Evolutionary conservation across 768 basidiomycete species (phyloP), one percentile per base, ranked within the genome.

Genomic region (Lentinula sp.): DNA sequence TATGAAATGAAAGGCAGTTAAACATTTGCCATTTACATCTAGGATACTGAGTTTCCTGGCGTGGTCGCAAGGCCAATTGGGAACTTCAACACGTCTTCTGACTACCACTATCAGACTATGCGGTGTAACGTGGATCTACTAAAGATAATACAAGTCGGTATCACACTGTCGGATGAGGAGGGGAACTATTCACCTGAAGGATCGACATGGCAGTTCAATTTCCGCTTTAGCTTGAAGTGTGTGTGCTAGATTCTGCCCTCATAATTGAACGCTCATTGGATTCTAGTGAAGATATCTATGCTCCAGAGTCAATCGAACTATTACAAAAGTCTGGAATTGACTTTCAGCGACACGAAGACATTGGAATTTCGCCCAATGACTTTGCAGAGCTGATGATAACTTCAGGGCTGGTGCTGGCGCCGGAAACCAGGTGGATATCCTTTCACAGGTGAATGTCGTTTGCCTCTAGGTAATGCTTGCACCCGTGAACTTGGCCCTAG

Each of bases 71-170:
- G 97, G 18, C 97, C 97, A 2, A 96, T 99, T 68, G 97, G 97
- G 5, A 80, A 87, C 37, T 98, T 98, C 81, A 94, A 93, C 73
- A 95, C 95, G 0, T 93, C 94, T 10, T 94, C 94, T 21, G 97
- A 99, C 75, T 98, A 98, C 70, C 96, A 98, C 75, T 99, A 98
- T 74, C 97, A 99, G 74, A 99, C 97, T 2, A 96, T 99, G 91
- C 88, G 97, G 63, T 97, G 95, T 78, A 99, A 99, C 74, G 97
- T 98, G 68, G 97, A 99, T 81, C 79, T 98, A 53, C 82, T 99
- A 66, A 94, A 93, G 78, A 91, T 98, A 75, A 98, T 99, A 55
- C 97, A 99, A 76, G 86, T 98, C 63, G 97, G 97, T 5, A 83
- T 99, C 65, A 97, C 97, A 5, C 78, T 99, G 32, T 89, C 92